These are phyloP conservation scores for Thuja plicata DNA, from an alignment of 83 land plant genomes.

Conservation along the genomic window DNA sequence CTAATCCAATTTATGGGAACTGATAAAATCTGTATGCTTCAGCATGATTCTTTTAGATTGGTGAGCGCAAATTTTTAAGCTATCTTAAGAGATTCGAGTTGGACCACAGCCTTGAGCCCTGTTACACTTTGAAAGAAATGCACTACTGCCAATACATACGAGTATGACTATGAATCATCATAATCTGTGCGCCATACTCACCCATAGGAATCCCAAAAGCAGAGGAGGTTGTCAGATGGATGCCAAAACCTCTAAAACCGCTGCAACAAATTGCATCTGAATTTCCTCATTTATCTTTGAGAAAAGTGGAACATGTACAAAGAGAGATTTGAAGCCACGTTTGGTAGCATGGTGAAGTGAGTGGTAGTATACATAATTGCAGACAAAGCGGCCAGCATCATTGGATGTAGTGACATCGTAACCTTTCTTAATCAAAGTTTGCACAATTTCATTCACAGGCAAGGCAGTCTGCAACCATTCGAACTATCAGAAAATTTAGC, in stretches of 20 bases:
- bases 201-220: background rate
- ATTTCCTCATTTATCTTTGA: constrained; percentile 70
- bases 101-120: background rate
- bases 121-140: background rate
- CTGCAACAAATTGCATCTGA: constrained; percentile 82
- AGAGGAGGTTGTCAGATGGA: constrained; percentile 27
- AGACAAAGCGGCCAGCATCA: constrained; percentile 94
- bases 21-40: background rate
- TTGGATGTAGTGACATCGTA: constrained; percentile 72
- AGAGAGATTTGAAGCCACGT: constrained; percentile 71
- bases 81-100: background rate
- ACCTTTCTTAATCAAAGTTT: constrained; percentile 52
- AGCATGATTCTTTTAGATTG: background rate
- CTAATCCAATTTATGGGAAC: background rate
- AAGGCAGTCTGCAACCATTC: constrained; percentile 61
- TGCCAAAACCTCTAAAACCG: constrained; percentile 80
- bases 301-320: constrained; percentile 95
- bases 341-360: constrained; percentile 72
- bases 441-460: constrained; percentile 67
- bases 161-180: background rate
- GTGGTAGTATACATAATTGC: constrained; percentile 95
- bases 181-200: background rate
- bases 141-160: background rate
- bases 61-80: background rate
- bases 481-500: background rate